Evolutionary conservation across 257 asterid genomes (phyloP).

Genomic region (Plantago ovata): DNA sequence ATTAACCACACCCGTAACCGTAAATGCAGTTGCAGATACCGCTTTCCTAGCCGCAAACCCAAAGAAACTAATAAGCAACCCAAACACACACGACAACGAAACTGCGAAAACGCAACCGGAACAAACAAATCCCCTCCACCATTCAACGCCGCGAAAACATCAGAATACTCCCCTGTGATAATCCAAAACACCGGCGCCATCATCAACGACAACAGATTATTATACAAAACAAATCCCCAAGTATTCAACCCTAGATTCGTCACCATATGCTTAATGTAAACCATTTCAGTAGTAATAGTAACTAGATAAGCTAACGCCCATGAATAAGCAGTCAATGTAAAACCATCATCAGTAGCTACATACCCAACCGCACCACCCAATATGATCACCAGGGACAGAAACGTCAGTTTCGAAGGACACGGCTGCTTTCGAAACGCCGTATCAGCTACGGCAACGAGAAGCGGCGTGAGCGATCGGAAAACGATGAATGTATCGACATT

Average conservation of each 20-base stretch:
- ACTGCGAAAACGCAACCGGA: conserved; percentile 67
- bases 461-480: conserved; percentile 80
- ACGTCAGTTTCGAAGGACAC: conserved; percentile 75
- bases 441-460: conserved; percentile 89
- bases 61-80: conserved; percentile 93
- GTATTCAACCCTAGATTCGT: conserved; percentile 91
- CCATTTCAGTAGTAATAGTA: conserved; percentile 97
- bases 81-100: conserved; percentile 83
- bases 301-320: conserved; percentile 95
- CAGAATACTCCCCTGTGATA: conserved; percentile 78
- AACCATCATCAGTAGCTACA: conserved; percentile 85
- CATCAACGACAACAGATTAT: conserved; percentile 82
- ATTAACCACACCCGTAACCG: conserved; percentile 95
- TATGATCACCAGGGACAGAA: conserved; percentile 57
- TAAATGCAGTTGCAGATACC: conserved; percentile 91
- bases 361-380: conserved; percentile 85
- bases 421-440: conserved; percentile 79
- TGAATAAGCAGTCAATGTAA: conserved; percentile 77
- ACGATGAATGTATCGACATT: conserved; percentile 94
- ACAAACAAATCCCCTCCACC: conserved; percentile 44
- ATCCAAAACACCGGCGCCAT: conserved; percentile 94
- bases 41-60: conserved; percentile 97
- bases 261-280: conserved; percentile 96
- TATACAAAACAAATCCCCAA: conserved; percentile 92
- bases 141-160: conserved; percentile 49